Percentiles rank a stretch among this genome's conserved stretches.
Conservation (phyloP, 768 basidiomycete genomes). For the Panus rudis region DNA sequence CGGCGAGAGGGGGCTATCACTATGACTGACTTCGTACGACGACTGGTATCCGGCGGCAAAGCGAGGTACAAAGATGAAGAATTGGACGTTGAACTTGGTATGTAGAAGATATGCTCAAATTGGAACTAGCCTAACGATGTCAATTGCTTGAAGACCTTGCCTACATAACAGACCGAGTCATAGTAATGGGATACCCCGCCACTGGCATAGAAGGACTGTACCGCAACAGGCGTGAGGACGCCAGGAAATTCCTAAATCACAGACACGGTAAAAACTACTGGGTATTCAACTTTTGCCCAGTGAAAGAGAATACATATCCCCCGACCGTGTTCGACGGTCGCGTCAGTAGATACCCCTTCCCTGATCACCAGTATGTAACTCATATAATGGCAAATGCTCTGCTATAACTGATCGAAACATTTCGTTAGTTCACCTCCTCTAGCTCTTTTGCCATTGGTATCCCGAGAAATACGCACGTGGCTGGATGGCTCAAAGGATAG, state of each 20-base stretch:
- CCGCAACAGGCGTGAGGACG: constrained; percentile 71
- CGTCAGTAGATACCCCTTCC: constrained; percentile 82
- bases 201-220: constrained; percentile 73
- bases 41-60: constrained; percentile 77
- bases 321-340: constrained; percentile 60
- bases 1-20: too few relatives aligned
- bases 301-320: constrained; percentile 75
- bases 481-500: constrained; percentile 54
- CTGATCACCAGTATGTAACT: constrained; percentile 75
- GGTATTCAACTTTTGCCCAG: constrained; percentile 86
- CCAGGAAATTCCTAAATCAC: constrained; percentile 64
- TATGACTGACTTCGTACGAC: constrained; percentile 63
- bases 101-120: constrained; percentile 10
- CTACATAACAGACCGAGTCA: constrained; percentile 67
- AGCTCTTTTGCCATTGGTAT: constrained; percentile 62
- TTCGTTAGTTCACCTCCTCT: constrained; percentile 64
- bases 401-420: neutral
- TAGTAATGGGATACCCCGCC: constrained; percentile 84
- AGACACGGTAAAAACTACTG: constrained; percentile 74
- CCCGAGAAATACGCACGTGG: constrained; percentile 71
- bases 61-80: constrained; percentile 65
- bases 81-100: constrained; percentile 66
- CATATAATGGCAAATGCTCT: neutral
- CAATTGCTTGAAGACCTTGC: constrained; percentile 39
- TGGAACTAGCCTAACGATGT: too few relatives aligned